Percentiles rank a stretch among this genome's conserved stretches.
Conservation (phyloP, 2,329 filamentous ascomycete genomes). For the Periconia sp. region DNA sequence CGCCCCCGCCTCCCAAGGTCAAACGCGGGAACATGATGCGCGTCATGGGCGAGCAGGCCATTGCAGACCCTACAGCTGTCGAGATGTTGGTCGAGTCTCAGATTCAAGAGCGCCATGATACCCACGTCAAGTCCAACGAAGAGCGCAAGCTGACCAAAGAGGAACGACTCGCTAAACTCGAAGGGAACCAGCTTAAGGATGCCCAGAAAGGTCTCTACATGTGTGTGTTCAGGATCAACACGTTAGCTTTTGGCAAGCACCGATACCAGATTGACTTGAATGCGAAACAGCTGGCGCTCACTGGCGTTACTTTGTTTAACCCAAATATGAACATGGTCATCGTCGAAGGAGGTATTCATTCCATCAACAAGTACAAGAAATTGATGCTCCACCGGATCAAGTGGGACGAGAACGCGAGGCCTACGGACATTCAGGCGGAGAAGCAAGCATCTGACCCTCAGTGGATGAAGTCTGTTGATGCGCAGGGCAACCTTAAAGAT, state of each 20-base stretch:
- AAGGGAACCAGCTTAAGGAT: slow-evolving; percentile 83
- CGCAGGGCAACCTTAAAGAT: slow-evolving; percentile 79
- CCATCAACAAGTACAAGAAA: slow-evolving; percentile 85
- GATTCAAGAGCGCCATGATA: slow-evolving; percentile 82
- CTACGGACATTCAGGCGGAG: slow-evolving; percentile 63
- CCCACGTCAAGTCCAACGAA: slow-evolving; percentile 80
- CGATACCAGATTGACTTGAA: slow-evolving; percentile 93
- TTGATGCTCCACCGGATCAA: slow-evolving; percentile 92
- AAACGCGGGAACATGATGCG: slow-evolving; percentile 98
- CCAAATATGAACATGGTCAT: slow-evolving; percentile 88
- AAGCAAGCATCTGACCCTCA: slow-evolving; percentile 67
- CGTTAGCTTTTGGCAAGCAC: slow-evolving; percentile 89
- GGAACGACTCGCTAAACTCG: slow-evolving; percentile 82
- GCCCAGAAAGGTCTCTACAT: slow-evolving; percentile 84
- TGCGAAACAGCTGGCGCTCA: slow-evolving; percentile 85
- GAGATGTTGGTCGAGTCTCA: slow-evolving; percentile 93
- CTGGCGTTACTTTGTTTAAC: slow-evolving; percentile 89
- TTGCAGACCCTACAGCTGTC: slow-evolving; percentile 96
- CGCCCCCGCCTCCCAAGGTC: slow-evolving; percentile 91
- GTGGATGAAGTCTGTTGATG: slow-evolving; percentile 82
- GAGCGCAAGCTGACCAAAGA: slow-evolving; percentile 89
- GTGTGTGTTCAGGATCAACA: slow-evolving; percentile 87
- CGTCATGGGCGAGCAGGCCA: slow-evolving; percentile 87
- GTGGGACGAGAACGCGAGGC: slow-evolving; percentile 87
- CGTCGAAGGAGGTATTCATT: slow-evolving; percentile 87